Evolutionary conservation across 2,329 filamentous ascomycete genomes (phyloP).

Genomic region (Zymoseptoria brevis): DNA sequence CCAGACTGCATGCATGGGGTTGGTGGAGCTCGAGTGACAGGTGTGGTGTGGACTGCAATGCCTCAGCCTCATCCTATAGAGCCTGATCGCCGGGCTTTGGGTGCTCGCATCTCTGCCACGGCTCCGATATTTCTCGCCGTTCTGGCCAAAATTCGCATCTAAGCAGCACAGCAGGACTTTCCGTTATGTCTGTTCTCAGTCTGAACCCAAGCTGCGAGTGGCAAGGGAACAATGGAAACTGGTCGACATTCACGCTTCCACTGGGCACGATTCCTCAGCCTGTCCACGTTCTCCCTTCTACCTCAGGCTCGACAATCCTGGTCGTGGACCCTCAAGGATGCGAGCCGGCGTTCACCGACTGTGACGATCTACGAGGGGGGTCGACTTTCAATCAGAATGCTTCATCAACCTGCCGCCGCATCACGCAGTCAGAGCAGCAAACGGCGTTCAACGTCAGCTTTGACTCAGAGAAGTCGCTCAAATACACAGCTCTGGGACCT

Average conservation of each 20-base stretch:
- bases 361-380: neutral
- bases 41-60: neutral
- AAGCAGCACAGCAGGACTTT: neutral
- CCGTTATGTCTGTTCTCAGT: neutral
- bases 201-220: neutral
- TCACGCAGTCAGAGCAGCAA: neutral
- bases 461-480: neutral
- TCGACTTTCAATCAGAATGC: neutral
- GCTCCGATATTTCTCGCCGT: neutral
- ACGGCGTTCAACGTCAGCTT: neutral
- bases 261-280: conserved; percentile 8
- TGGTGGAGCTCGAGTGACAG: neutral
- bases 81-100: neutral
- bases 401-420: neutral
- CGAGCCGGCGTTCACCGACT: neutral
- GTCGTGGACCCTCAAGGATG: neutral
- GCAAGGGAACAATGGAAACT: conserved; percentile 1
- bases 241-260: neutral
- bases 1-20: neutral
- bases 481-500: neutral
- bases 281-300: neutral
- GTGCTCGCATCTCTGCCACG: neutral
- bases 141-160: neutral
- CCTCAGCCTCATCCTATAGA: neutral
- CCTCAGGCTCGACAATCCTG: conserved; percentile 1